Evolutionary conservation across 2,329 filamentous ascomycete species (phyloP).

Genomic region (Exophiala mesophila): DNA sequence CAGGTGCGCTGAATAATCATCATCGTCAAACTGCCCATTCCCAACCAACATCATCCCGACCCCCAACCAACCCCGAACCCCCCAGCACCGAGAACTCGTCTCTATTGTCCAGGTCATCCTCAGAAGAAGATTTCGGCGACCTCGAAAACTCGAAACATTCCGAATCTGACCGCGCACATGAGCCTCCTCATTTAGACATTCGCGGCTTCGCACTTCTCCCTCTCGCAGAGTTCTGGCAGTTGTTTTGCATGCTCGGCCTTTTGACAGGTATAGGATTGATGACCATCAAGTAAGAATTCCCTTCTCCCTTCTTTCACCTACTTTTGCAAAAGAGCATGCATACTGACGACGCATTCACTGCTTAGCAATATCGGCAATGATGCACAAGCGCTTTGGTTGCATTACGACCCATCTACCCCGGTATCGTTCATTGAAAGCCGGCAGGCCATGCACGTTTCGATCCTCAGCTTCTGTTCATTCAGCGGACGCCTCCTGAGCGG

Average conservation of each 20-base stretch:
- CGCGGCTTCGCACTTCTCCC: slow-evolving; percentile 72
- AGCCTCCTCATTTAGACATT: slow-evolving; percentile 82
- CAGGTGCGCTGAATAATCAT: slow-evolving; percentile 33
- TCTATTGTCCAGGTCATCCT: slow-evolving; percentile 62
- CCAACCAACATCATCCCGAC: slow-evolving; percentile 27
- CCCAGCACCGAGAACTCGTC: slow-evolving; percentile 32
- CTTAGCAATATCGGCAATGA: slow-evolving; percentile 88
- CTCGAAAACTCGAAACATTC: slow-evolving; percentile 28
- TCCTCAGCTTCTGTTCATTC: slow-evolving; percentile 86
- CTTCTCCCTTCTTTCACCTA: background rate
- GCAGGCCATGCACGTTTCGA: slow-evolving; percentile 89
- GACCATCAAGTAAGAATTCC: slow-evolving; percentile 93
- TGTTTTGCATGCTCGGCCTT: slow-evolving; percentile 83
- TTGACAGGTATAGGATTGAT: slow-evolving; percentile 90
- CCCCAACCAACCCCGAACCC: slow-evolving; percentile 25
- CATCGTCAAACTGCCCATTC: slow-evolving; percentile 29
- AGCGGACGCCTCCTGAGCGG: slow-evolving; percentile 73
- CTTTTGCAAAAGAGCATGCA: no score
- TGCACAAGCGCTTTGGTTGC: slow-evolving; percentile 78
- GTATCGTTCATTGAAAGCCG: slow-evolving; percentile 71
- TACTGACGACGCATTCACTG: background rate
- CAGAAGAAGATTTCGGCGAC: slow-evolving; percentile 14
- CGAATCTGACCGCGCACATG: slow-evolving; percentile 61
- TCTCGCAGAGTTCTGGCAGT: slow-evolving; percentile 79
- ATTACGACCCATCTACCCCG: slow-evolving; percentile 69